A percentile compares a stretch with the other conserved stretches of the same genome.
Evolutionary conservation across 768 basidiomycete genomes (phyloP).

Genomic region (Cystobasidium ongulense): DNA sequence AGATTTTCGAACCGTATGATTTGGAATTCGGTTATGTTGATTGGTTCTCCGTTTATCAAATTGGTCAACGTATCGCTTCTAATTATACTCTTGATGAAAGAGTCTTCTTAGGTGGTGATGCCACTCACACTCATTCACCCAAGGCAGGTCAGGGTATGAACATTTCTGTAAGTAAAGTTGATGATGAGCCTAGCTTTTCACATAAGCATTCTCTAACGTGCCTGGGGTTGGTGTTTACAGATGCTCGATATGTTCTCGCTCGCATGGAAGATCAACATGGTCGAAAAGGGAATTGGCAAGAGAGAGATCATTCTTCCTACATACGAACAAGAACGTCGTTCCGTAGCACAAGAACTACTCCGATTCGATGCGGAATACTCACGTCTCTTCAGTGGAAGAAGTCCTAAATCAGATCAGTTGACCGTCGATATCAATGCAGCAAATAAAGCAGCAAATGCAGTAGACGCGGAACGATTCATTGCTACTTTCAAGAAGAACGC

Average conservation of each 20-base stretch:
- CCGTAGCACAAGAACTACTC: constrained; percentile 41
- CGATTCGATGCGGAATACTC: constrained; percentile 42
- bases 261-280: constrained; percentile 43
- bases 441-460: constrained; percentile 36
- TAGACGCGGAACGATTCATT: constrained; percentile 41
- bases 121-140: constrained; percentile 41
- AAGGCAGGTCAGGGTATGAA: constrained; percentile 42
- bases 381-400: constrained; percentile 39
- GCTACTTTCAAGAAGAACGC: constrained; percentile 43
- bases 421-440: constrained; percentile 26
- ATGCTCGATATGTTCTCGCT: constrained; percentile 42
- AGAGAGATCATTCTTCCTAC: constrained; percentile 38
- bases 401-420: constrained; percentile 37
- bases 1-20: constrained; percentile 41
- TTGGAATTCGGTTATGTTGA: constrained; percentile 42
- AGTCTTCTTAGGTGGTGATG: constrained; percentile 42
- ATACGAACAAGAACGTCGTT: constrained; percentile 41
- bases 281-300: constrained; percentile 42
- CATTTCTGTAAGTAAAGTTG: constrained; percentile 34
- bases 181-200: background rate
- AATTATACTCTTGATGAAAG: constrained; percentile 42
- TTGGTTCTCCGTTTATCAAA: constrained; percentile 43
- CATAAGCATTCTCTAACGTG: background rate
- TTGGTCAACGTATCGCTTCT: constrained; percentile 42
- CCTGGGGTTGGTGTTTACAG: background rate